Conservation (phyloP, 2,329 filamentous ascomycete species). For the Colletotrichum trifolii region DNA sequence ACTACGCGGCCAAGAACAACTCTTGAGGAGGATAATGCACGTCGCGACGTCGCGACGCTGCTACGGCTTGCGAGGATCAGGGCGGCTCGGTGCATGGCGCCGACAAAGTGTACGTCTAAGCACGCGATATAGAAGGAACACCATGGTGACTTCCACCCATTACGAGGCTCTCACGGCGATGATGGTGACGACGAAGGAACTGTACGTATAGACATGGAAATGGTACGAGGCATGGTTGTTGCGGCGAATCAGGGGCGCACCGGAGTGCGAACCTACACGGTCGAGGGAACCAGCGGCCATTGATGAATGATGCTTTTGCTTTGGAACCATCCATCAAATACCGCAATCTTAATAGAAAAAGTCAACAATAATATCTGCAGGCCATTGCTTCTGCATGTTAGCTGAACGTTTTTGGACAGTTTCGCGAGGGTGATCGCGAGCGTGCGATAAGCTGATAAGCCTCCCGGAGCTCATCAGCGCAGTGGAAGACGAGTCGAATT, state of each 20-base stretch:
- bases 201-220: conserved; percentile 25
- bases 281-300: conserved; percentile 23
- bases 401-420: too few relatives aligned
- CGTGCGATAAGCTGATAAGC: conserved; percentile 34
- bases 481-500: too few relatives aligned
- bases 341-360: conserved; percentile 32
- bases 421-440: not conserved
- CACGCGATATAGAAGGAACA: conserved; percentile 29
- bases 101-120: conserved; percentile 25
- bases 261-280: conserved; percentile 20
- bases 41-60: conserved; percentile 19
- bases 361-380: conserved; percentile 20
- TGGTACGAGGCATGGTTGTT: conserved; percentile 31
- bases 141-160: conserved; percentile 2
- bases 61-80: not conserved
- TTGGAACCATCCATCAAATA: conserved; percentile 34
- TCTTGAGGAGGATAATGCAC: conserved; percentile 43
- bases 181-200: conserved; percentile 28
- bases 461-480: not conserved
- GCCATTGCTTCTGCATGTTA: not conserved
- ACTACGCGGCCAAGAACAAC: conserved; percentile 74
- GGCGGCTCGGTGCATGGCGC: not conserved
- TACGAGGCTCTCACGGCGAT: conserved; percentile 17
- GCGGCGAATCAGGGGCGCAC: conserved; percentile 33
- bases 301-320: conserved; percentile 33